Evolutionary conservation across 2,329 filamentous ascomycete species (phyloP), one percentile per base, ranked within the genome.

Genomic region (Neofusicoccum laricinum): DNA sequence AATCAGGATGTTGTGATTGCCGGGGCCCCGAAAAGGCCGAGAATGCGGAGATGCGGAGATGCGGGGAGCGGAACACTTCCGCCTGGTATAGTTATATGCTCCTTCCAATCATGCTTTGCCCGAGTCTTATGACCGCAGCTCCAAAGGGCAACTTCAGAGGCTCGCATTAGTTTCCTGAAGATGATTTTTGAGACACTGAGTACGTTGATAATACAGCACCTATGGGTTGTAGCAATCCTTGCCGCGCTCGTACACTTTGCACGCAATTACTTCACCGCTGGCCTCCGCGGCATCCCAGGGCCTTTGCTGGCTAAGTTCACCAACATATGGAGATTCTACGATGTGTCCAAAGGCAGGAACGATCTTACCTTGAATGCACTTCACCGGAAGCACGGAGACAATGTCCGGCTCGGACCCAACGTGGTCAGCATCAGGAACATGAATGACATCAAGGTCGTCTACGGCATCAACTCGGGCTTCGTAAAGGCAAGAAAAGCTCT

Each of bases 321-420:
- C 21, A 90, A 91, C 69, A 76, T 93, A 32, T 95, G 92, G 92
- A 83, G 95, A 19, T 76, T 95, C 66, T 77, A 77, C 67, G 76
- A 86, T 50, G 59, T 53, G 1, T 71, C 65, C 14, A 50, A 49
- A 41, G 70, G 70, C 3, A 59, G 65, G 25, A 14, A 66, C 3
- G 66, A 69, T n/a, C 63, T 67, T 3, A 67, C 66, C 0, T 63
- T 70, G 8, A 61, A 58, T 12, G 8, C 50, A 51, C 79, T 86
- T 2, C 92, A 96, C 77, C 84, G 88, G 79, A 87, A 87, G 70
- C 80, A 90, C 48, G 92, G 92, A 4, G 87, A 88, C 14, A 78
- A 95, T 0, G 88, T 96, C 19, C 85, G 92, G 25, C 89, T 96
- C 68, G 89, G 91, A 70, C 92, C 92, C 0, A 86, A 91, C 69